Evolutionary conservation across 2,329 filamentous ascomycete species (phyloP).

Genomic region (Magnaporthiopsis poae): DNA sequence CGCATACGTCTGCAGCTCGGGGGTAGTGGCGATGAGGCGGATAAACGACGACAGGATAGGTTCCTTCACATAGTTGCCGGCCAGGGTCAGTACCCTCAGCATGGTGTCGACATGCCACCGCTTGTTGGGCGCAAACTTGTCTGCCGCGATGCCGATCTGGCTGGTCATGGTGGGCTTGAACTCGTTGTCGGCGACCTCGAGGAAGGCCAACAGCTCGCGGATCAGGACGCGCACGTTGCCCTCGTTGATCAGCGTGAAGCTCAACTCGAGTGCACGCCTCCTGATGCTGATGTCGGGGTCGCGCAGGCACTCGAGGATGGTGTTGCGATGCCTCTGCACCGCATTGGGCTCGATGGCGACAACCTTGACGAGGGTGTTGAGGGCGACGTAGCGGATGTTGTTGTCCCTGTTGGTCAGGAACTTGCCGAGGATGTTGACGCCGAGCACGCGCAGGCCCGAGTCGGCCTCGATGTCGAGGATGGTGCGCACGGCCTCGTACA

Average conservation of each 20-base stretch:
- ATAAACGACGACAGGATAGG: slow-evolving; percentile 96
- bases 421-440: slow-evolving; percentile 92
- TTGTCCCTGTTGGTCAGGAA: slow-evolving; percentile 98
- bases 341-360: slow-evolving; percentile 97
- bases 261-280: slow-evolving; percentile 86
- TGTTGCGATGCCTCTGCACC: slow-evolving; percentile 92
- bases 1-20: slow-evolving; percentile 90
- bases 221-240: slow-evolving; percentile 89
- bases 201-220: slow-evolving; percentile 82
- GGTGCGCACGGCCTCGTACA: slow-evolving; percentile 93
- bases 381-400: slow-evolving; percentile 94
- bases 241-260: slow-evolving; percentile 96
- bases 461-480: slow-evolving; percentile 98
- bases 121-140: slow-evolving; percentile 92
- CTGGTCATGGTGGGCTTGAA: slow-evolving; percentile 98
- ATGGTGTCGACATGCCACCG: slow-evolving; percentile 98
- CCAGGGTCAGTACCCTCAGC: slow-evolving; percentile 82
- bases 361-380: slow-evolving; percentile 96
- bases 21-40: slow-evolving; percentile 84
- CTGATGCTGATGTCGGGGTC: slow-evolving; percentile 98
- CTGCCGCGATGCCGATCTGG: slow-evolving; percentile 93
- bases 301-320: slow-evolving; percentile 87
- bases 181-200: slow-evolving; percentile 94
- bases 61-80: slow-evolving; percentile 94
- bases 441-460: slow-evolving; percentile 82